Conservation (phyloP, 1,284 basidiomycete species). For the Veloboletus limbatus region DNA sequence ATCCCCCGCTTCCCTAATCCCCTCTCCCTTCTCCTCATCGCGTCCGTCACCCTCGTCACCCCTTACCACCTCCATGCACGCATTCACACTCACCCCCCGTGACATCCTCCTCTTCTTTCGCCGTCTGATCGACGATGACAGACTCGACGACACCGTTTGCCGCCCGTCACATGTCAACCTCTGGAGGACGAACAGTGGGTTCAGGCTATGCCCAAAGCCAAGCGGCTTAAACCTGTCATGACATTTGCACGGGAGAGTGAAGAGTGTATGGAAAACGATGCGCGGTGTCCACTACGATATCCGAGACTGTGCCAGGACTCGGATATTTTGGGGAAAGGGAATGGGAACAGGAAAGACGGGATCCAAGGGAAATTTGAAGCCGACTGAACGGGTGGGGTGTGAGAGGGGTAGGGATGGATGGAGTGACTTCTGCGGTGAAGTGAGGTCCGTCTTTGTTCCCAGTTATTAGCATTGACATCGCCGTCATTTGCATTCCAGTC, state of each 20-base stretch:
- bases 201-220: constrained; percentile 8
- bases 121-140: constrained; percentile 59
- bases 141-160: constrained; percentile 61
- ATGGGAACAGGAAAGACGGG: too few species aligned
- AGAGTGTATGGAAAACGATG: constrained; percentile 6
- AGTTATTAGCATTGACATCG: too few species aligned
- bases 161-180: constrained; percentile 66
- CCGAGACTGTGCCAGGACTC: too few species aligned
- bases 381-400: constrained; percentile 61
- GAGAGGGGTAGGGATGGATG: constrained; percentile 72
- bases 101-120: constrained; percentile 34
- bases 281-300: constrained; percentile 22
- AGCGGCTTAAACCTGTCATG: constrained; percentile 12
- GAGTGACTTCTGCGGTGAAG: constrained; percentile 56
- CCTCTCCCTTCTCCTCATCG: not conserved
- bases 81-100: constrained; percentile 18
- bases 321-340: too few species aligned
- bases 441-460: constrained; percentile 57
- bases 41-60: too few species aligned
- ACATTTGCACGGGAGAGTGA: constrained; percentile 4
- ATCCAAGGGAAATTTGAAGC: constrained; percentile 54
- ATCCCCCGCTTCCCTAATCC: constrained; percentile 8
- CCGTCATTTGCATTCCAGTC: too few species aligned
- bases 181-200: constrained; percentile 76
- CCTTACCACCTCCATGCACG: too few species aligned